Evolutionary conservation across 306 rosid species (phyloP).

Genomic region (Medicago lupulina): DNA sequence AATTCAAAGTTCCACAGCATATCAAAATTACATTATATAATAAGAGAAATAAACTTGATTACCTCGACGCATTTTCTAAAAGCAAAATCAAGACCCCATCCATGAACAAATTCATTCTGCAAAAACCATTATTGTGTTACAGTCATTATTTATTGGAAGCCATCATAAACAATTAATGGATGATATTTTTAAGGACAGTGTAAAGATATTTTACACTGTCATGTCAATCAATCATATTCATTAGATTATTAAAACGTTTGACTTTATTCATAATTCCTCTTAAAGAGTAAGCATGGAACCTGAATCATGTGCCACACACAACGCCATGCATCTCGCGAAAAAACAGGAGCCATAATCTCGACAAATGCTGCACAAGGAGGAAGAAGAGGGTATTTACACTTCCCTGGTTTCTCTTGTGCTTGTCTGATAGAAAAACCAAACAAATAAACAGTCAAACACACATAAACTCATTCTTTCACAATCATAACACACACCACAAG

Average conservation of each 20-base stretch:
- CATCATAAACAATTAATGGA: conserved; percentile 4
- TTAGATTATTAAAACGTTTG: not conserved
- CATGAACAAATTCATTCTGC: conserved; percentile 97
- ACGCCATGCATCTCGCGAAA: conserved; percentile 95
- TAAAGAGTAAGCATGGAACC: conserved; percentile 46
- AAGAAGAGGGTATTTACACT: conserved; percentile 84
- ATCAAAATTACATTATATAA: not conserved
- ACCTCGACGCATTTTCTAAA: conserved; percentile 91
- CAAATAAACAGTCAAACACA: conserved; percentile 9
- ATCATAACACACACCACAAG: conserved; percentile 11
- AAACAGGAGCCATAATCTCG: conserved; percentile 99
- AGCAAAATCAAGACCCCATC: conserved; percentile 99
- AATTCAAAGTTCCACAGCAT: conserved; percentile 25
- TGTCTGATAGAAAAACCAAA: conserved; percentile 49
- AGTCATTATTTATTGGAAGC: not conserved
- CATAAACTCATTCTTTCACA: conserved; percentile 7
- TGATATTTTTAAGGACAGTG: not conserved
- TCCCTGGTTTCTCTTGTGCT: conserved; percentile 83
- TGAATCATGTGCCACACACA: conserved; percentile 99
- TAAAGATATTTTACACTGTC: no score
- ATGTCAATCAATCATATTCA: not conserved
- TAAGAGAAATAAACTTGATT: not conserved
- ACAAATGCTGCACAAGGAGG: conserved; percentile 99
- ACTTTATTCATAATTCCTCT: not conserved
- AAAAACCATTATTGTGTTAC: conserved; percentile 20